Evolutionary conservation across 495 filamentous ascomycete genomes (phyloP), one percentile per base, ranked within the genome.

Genomic region (Viridothelium virens): DNA sequence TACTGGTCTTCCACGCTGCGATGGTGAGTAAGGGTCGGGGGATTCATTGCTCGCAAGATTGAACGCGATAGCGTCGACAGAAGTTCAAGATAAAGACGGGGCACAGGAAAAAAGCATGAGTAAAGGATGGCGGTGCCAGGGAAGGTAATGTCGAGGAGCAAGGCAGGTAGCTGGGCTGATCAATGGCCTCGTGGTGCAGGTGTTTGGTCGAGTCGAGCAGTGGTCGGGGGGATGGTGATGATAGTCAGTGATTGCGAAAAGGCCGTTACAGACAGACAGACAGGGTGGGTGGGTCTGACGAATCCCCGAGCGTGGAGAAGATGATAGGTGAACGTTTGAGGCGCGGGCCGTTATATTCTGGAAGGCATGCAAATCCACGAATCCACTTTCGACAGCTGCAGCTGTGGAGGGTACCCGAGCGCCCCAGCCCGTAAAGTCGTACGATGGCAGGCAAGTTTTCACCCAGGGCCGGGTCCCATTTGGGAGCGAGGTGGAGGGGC

Each of bases 321-420:
- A 59, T 59, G 53, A 59, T 59, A 59, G 53, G 53, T 59, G 53
- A 59, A 59, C 53, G 53, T 59, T 59, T 59, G 53, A 59, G 53
- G 53, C 53, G 53, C 53, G 53, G 53, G 53, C 53, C 53, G 53
- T 59, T 59, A 59, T 59, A 59, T 59, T 59, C 53, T 59, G 53
- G 53, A 59, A 59, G 31, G 53, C 53, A 31, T 59, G 53, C 53
- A 59, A 59, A 59, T 59, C 53, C 53, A 59, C 53, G 53, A 59
- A 59, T 59, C 53, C 53, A 59, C 53, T 59, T 33, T 59, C 53
- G 53, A 59, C 53, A 59, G 53, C 53, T 59, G 53, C 53, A 59
- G 53, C 5, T 59, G 10, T 7, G 53, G 53, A 59, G 3, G 53
- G 53, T 59, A 59, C 53, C 53, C 53, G 53, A 59, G 53, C 53